Base-by-base conservation (phyloP, 2,329 filamentous ascomycete species). In the Aspergillus sp. region DNA sequence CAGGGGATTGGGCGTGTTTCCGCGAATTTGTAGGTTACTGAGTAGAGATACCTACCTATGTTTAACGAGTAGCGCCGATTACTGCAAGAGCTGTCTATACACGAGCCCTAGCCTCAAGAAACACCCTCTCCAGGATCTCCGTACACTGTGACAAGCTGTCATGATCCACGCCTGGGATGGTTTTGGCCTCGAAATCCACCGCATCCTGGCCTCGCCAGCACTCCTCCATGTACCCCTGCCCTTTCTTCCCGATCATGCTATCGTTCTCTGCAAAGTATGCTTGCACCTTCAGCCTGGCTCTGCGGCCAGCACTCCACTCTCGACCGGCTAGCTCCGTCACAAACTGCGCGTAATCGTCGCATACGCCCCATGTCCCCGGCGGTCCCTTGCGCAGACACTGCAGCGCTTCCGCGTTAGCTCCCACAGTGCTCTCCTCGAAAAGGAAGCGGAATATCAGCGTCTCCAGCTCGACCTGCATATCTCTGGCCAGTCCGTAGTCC, bases 191-290 rank as follows among this genome's bases (percentile, higher is more conserved):
- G n/a, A 66, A 60, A 28, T 60, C 49, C 16, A 67, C 43, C 1
- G 40, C 43, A 6, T 44, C 44, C 2, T 43, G 43, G 10, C 19
- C 41, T 13, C 32, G 40, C 60, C 63, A 70, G 33, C 63, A 63
- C 3, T 53, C 28, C 35, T 66, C 53, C 30, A 67, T 63, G 47
- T 66, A 69, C 25, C 47, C 34, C 45, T 56, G 53, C 2, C 67
- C 67, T 8, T 49, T 48, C 26, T 53, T 52, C 0, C 62, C 64
- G 27, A 64, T 61, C 59, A 70, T 52, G 1, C 55, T 40, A 47
- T 69, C 67, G 3, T 45, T 52, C 11, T 49, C 54, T 1, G 56
- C 57, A 39, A 64, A 66, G 33, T 49, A 61, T 0, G 51, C 41
- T 8, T 45, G 31, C 2, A 67, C 29, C 3, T 29, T 49, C 15